Evolutionary conservation across 371 early-diverging fungal species (phyloP).

Genomic region (Mortierella sp.): DNA sequence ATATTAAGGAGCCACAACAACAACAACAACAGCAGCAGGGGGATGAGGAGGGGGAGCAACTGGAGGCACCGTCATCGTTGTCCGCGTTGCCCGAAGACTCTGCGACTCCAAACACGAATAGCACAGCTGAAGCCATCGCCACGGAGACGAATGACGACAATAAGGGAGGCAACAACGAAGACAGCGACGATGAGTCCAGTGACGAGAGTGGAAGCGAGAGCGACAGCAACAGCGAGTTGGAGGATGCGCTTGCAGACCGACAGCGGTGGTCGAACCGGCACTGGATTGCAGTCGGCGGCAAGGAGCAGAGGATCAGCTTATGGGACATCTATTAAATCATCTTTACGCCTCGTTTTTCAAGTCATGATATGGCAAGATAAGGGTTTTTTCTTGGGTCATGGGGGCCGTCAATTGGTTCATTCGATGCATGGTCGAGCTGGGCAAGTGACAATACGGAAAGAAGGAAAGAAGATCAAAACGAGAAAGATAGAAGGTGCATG

Average conservation of each 20-base stretch:
- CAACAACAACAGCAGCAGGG: neutral
- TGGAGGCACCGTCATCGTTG: neutral
- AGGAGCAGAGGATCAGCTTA: conserved; percentile 49
- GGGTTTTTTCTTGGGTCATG: neutral
- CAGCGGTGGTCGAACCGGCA: conserved; percentile 32
- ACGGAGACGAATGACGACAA: neutral
- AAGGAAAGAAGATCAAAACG: neutral
- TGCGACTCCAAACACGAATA: neutral
- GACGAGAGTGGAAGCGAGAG: conserved; percentile 6
- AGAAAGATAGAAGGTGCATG: neutral
- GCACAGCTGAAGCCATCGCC: neutral
- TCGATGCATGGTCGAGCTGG: neutral
- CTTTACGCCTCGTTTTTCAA: neutral
- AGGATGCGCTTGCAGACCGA: conserved; percentile 24
- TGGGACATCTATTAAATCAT: conserved; percentile 50
- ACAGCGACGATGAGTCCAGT: neutral
- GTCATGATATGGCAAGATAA: neutral
- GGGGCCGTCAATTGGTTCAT: neutral
- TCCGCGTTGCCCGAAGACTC: neutral
- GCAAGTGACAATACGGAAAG: neutral
- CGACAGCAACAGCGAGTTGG: conserved; percentile 30
- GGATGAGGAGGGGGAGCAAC: neutral
- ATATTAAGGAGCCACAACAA: neutral
- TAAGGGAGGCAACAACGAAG: neutral
- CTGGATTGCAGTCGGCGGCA: conserved; percentile 52